These are phyloP conservation scores for Penicillium sp. DNA, from an alignment of 2,329 filamentous ascomycete species.

Conservation along the genomic window DNA sequence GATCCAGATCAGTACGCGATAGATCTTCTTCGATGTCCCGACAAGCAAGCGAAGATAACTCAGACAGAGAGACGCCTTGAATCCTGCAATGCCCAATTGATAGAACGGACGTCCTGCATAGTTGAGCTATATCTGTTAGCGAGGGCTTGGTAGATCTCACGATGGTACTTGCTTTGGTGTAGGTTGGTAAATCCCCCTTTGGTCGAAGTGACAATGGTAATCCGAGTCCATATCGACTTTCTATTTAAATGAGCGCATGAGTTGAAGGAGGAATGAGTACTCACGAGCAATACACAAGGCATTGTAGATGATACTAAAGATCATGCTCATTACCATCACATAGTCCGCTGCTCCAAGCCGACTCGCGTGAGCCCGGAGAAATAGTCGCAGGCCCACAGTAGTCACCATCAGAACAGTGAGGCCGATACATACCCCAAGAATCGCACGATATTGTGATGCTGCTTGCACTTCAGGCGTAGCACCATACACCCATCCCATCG, in stretches of 20 bases:
- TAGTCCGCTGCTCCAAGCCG: constrained; percentile 54
- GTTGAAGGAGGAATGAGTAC: constrained; percentile 13
- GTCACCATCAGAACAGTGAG: constrained; percentile 47
- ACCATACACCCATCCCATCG: constrained; percentile 56
- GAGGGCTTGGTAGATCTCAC: too few species aligned
- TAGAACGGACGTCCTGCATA: constrained; percentile 58
- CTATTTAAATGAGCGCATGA: constrained; percentile 31
- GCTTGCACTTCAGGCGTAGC: constrained; percentile 50
- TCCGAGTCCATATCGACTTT: constrained; percentile 57
- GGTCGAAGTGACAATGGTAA: constrained; percentile 50
- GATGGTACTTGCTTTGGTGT: constrained; percentile 37
- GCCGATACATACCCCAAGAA: constrained; percentile 52
- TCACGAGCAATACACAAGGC: constrained; percentile 53
- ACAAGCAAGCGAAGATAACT: constrained; percentile 55
- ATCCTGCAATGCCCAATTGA: constrained; percentile 57
- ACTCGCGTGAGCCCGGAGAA: constrained; percentile 44
- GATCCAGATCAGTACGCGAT: constrained; percentile 48
- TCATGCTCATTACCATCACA: constrained; percentile 37
- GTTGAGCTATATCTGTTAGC: constrained; percentile 42
- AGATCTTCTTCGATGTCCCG: constrained; percentile 49
- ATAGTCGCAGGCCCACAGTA: constrained; percentile 46
- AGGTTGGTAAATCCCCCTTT: constrained; percentile 44
- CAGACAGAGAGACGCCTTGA: constrained; percentile 57
- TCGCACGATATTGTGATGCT: constrained; percentile 51
- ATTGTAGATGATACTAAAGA: constrained; percentile 53